Evolutionary conservation across 1,284 basidiomycete species (phyloP), one percentile per base, ranked within the genome.

Genomic region (Heterobasidion annosum): DNA sequence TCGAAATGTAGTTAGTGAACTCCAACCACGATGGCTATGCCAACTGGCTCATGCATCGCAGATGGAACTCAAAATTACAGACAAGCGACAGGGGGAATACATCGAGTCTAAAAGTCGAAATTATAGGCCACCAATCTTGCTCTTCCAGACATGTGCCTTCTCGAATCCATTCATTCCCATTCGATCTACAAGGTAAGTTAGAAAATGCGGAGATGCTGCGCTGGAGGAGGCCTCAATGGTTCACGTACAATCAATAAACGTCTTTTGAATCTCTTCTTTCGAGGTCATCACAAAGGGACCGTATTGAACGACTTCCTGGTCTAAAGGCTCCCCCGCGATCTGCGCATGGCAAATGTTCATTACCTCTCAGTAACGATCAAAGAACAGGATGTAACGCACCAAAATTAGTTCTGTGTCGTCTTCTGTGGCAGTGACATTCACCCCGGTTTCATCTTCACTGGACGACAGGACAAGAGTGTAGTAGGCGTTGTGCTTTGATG

Each of bases 221-320:
- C 37, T 25, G 25, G 25, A 25, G 25, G 25, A 25, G 25, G 25
- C 25, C 25, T 25, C 25, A 25, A 25, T 25, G 25, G 3, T 25
- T 25, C 25, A 25, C 78, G 73, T 64, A 84, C 85, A 97, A 66
- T 98, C 95, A 46, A 82, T 64, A 55, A 98, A 69, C 0, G 94
- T 91, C 65, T 90, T 75, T 64, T 88, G 81, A 35, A 96, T 91
- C 62, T 94, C 93, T 58, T 88, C 80, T 13, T 75, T 73, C 2
- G 76, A 82, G 8, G 87, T 93, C 81, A 94, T 87, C 10, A 96
- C 94, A 65, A 90, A 91, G 9, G 91, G 90, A 7, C 91, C 91
- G 61, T 93, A 86, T 66, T 96, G 93, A 54, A 91, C 77, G 3
- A 97, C 90, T 0, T 81, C 75, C 69, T 98, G 94, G 59, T 94